Base-by-base conservation (phyloP, 495 filamentous ascomycete species). In the Hypoxylon subgilvum region DNA sequence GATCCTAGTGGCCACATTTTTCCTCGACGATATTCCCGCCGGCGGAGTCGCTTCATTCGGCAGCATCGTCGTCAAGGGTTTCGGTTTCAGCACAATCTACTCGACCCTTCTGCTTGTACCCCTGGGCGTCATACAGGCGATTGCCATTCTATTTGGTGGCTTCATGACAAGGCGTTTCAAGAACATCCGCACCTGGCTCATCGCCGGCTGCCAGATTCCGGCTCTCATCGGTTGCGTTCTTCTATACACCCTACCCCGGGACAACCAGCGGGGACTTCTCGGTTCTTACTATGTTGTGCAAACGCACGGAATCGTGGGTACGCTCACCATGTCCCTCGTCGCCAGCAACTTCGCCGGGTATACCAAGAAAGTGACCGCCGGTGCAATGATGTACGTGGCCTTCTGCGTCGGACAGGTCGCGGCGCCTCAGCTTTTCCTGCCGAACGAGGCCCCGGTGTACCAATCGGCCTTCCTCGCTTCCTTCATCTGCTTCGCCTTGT, bases 351-450 rank as follows among this genome's bases (percentile, higher is more conserved):
- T 87, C 10, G 81, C 85, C 0, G 85, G 86, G 1, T 88, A 86
- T 54, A 88, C 86, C 1, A 88, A 88, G 72, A 88, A 88, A 69
- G 87, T 84, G 0, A 88, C 85, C 0, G 84, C 88, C 18, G 52
- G 47, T 1, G 38, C 53, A 19, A 57, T 89, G 23, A 87, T 85
- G 55, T 69, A 88, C 16, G 82, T 88, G 25, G 79, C 73, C 1
- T 86, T 84, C 54, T 86, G 82, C 55, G 76, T 73, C 1, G 82
- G 82, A 4, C 84, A 83, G 42, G 83, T 83, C 44, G 79, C 82
- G 22, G 81, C 79, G 66, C 70, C 66, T 40, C 65, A 61, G 17
- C 48, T 59, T 13, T 63, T 63, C 13, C 18, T 63, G 22, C 23
- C 60, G 9, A 34, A 13, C 12, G 60, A 63, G 22, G 13, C 74